A percentile compares a stretch with the other conserved stretches of the same genome.
Evolutionary conservation across 2,329 filamentous ascomycete genomes (phyloP).

Genomic region (Neurospora sp.): DNA sequence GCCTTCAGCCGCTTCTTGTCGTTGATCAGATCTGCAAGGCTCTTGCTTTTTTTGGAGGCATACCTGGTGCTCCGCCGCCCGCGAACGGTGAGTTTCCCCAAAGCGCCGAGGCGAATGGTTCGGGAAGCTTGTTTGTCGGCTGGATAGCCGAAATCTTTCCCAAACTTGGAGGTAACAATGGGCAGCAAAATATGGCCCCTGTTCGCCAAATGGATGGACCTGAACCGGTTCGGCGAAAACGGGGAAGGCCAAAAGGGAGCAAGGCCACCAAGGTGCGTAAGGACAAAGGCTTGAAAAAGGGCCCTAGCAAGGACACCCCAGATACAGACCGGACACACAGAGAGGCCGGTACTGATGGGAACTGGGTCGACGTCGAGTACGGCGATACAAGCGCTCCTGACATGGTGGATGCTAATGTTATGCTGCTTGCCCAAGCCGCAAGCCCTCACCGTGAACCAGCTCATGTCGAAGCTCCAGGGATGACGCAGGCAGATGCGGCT

Average conservation of each 20-base stretch:
- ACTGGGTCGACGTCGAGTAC: slow-evolving; percentile 37
- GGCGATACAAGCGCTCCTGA: slow-evolving; percentile 17
- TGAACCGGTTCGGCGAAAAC: slow-evolving; percentile 29
- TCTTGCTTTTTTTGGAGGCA: slow-evolving; percentile 52
- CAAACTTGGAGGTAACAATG: slow-evolving; percentile 21
- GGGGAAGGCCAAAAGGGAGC: slow-evolving; percentile 48
- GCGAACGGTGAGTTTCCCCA: slow-evolving; percentile 41
- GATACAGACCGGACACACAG: slow-evolving; percentile 3
- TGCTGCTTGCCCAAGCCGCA: slow-evolving; percentile 14
- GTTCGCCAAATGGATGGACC: slow-evolving; percentile 10
- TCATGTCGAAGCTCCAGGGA: neutral
- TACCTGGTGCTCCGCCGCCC: slow-evolving; percentile 43
- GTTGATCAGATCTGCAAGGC: slow-evolving; percentile 55
- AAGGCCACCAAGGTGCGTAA: slow-evolving; percentile 36
- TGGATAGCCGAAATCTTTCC: slow-evolving; percentile 58
- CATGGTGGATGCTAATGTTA: slow-evolving; percentile 13
- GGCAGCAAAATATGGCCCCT: slow-evolving; percentile 18
- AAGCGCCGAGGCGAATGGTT: slow-evolving; percentile 46
- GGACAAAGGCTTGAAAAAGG: slow-evolving; percentile 43
- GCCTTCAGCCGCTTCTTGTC: slow-evolving; percentile 43
- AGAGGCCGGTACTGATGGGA: slow-evolving; percentile 24
- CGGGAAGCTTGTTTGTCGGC: slow-evolving; percentile 47
- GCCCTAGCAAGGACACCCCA: slow-evolving; percentile 17
- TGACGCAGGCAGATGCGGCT: neutral
- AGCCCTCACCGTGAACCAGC: slow-evolving; percentile 3